Percentiles rank a stretch among this genome's conserved stretches.
Conservation (phyloP, 257 asterid species). For the Buddleja alternifolia region DNA sequence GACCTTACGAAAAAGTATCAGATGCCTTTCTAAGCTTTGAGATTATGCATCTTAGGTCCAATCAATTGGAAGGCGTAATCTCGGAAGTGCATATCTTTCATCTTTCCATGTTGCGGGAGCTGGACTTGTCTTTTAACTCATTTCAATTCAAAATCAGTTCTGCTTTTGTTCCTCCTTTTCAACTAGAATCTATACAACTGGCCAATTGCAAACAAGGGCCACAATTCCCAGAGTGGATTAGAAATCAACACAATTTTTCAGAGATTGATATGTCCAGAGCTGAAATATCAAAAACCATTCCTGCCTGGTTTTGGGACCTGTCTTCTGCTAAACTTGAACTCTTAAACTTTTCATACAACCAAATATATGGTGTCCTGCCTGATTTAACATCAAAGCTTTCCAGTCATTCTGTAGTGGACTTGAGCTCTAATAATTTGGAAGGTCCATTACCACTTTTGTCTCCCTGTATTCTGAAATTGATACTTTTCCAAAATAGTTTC, state of each 20-base stretch:
- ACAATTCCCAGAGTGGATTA: slow-evolving; percentile 29
- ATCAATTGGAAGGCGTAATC: slow-evolving; percentile 22
- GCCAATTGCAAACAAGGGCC: slow-evolving; percentile 18
- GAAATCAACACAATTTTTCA: no score
- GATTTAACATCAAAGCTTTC: no score
- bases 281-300: slow-evolving; percentile 14
- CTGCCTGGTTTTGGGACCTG: slow-evolving; percentile 26
- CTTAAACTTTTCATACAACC: no score
- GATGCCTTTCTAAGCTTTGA: slow-evolving; percentile 10
- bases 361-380: no score
- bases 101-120: not conserved
- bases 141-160: no score
- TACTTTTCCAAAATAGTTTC: no score
- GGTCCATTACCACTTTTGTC: no score
- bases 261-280: slow-evolving; percentile 28
- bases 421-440: no score
- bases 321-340: no score
- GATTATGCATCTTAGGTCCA: slow-evolving; percentile 22
- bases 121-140: no score
- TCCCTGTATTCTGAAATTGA: no score
- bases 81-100: slow-evolving; percentile 8
- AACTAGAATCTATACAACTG: not conserved
- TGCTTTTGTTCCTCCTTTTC: slow-evolving; percentile 32
- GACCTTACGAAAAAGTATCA: not conserved
- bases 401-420: no score